These are phyloP conservation scores for Solanum peruvianum DNA, from an alignment of 257 asterid species.

Conservation along the genomic window DNA sequence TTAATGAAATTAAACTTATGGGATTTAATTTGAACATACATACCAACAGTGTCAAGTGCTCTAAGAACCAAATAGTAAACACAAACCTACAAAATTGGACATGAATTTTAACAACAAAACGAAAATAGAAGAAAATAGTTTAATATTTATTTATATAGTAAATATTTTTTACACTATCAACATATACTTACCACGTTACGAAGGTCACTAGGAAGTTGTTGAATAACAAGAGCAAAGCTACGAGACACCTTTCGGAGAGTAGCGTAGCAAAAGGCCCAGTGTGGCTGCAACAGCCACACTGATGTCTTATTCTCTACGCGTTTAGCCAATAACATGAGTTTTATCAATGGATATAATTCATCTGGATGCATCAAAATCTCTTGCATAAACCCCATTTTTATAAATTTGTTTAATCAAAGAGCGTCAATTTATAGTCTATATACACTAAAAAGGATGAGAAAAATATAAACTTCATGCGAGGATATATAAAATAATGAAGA, in stretches of 20 bases:
- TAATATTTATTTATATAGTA: no score
- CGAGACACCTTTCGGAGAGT: conserved; percentile 90
- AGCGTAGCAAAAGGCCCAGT: conserved; percentile 80
- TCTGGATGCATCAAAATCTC: conserved; percentile 74
- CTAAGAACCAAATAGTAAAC: conserved; percentile 94
- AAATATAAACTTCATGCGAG: background rate
- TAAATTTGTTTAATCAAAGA: no score
- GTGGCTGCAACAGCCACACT: conserved; percentile 59
- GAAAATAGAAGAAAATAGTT: background rate
- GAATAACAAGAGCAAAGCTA: conserved; percentile 77
- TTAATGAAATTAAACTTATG: background rate
- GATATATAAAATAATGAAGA: background rate
- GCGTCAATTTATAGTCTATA: background rate
- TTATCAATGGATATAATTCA: conserved; percentile 71
- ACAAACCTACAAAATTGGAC: conserved; percentile 51
- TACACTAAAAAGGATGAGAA: background rate
- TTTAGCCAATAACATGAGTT: conserved; percentile 50
- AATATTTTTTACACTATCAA: no score
- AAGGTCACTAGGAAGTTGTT: conserved; percentile 84
- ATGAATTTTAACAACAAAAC: background rate
- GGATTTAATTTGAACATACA: background rate
- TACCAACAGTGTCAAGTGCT: conserved; percentile 93
- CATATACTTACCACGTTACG: conserved; percentile 64
- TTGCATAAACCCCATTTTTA: conserved; percentile 11
- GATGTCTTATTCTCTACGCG: conserved; percentile 49